Conservation (phyloP, 495 filamentous ascomycete genomes). For the Penicillium diatomitis region DNA sequence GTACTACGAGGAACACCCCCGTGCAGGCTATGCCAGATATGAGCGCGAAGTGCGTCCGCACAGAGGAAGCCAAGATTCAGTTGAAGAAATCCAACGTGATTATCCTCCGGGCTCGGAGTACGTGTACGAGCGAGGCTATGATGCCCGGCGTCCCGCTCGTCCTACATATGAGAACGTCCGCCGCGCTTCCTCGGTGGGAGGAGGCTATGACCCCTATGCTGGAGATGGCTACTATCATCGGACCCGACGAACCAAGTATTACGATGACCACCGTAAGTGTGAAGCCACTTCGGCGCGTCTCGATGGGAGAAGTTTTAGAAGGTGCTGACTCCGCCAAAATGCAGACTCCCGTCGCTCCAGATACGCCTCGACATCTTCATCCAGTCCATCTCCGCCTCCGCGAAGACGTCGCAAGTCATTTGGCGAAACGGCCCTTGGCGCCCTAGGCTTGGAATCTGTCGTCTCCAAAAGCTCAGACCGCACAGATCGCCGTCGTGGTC, state of each 20-base stretch:
- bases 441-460: slow-evolving; percentile 54
- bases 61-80: slow-evolving; percentile 47
- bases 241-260: slow-evolving; percentile 40
- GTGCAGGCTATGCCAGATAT: slow-evolving; percentile 9
- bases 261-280: slow-evolving; percentile 41
- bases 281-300: too few relatives aligned
- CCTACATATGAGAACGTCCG: slow-evolving; percentile 26
- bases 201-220: slow-evolving; percentile 35
- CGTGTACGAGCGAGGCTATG: slow-evolving; percentile 43
- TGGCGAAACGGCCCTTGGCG: slow-evolving; percentile 58
- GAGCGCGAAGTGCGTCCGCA: slow-evolving; percentile 44
- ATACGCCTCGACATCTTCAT: slow-evolving; percentile 30
- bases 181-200: slow-evolving; percentile 37
- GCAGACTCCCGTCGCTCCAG: slow-evolving; percentile 32
- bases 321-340: too few relatives aligned
- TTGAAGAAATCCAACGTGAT: slow-evolving; percentile 60
- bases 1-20: slow-evolving; percentile 21
- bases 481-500: slow-evolving; percentile 13
- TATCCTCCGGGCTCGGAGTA: slow-evolving; percentile 46
- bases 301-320: too few relatives aligned
- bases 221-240: slow-evolving; percentile 50
- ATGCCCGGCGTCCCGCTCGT: slow-evolving; percentile 31
- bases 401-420: slow-evolving; percentile 57
- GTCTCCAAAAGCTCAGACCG: slow-evolving; percentile 10
- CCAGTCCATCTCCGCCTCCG: slow-evolving; percentile 34